Conservation (phyloP, 2,329 filamentous ascomycete genomes). For the Aspergillus caelatus region DNA sequence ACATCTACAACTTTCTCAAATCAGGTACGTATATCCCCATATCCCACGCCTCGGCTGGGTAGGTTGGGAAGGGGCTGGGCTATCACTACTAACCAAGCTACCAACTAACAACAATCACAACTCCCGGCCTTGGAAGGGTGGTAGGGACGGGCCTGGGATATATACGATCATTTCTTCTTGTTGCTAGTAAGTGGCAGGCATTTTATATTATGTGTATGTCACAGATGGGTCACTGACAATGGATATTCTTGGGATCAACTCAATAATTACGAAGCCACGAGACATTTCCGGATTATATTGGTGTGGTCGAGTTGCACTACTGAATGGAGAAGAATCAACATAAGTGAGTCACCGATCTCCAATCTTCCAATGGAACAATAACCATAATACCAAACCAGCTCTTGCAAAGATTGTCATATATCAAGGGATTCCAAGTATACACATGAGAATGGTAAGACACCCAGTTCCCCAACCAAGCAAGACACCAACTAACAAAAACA, state of each 20-base stretch:
- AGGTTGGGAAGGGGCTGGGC: conserved; percentile 8
- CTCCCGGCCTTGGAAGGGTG: conserved; percentile 7
- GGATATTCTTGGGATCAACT: not conserved
- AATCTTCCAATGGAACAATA: not conserved
- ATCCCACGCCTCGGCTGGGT: too few relatives aligned
- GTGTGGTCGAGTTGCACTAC: not conserved
- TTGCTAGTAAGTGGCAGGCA: not conserved
- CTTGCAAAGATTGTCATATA: not conserved
- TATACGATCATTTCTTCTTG: not conserved
- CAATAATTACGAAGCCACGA: not conserved
- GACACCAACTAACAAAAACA: too few relatives aligned
- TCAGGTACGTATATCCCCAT: too few relatives aligned
- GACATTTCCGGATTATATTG: not conserved
- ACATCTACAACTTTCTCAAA: too few relatives aligned
- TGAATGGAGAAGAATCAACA: not conserved
- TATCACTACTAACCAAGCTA: not conserved
- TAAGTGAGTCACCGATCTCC: not conserved
- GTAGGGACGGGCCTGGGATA: conserved; percentile 20
- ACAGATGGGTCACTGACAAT: not conserved
- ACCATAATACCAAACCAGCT: not conserved
- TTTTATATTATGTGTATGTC: not conserved
- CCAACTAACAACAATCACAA: not conserved
- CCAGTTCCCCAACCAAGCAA: not conserved
- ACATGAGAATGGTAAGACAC: not conserved
- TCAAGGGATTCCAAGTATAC: not conserved